These are phyloP conservation scores for Volvox carteri DNA, from an alignment of 163 green algal species.

Conservation along the genomic window DNA sequence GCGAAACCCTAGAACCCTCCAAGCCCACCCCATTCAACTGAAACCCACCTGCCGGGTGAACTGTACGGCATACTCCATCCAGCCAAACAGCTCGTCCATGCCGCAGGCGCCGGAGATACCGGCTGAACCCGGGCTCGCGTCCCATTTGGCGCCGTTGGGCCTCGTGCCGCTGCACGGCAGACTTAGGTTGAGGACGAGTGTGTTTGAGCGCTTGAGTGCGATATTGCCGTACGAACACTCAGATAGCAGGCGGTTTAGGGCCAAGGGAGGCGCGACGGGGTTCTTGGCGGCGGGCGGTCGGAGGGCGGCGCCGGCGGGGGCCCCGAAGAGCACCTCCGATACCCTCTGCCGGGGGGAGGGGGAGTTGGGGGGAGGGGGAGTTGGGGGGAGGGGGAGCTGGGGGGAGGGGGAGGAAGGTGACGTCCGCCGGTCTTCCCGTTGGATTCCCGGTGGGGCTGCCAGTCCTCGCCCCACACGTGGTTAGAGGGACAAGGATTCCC, in stretches of 20 bases:
- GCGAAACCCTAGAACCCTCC: too few relatives aligned
- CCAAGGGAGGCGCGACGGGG: neutral
- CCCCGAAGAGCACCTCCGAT: neutral
- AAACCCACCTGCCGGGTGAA: neutral
- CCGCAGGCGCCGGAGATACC: neutral
- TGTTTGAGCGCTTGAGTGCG: neutral
- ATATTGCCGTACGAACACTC: slow-evolving; percentile 24
- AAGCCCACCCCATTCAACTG: too few relatives aligned
- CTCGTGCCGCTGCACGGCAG: slow-evolving; percentile 26
- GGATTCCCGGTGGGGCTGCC: too few relatives aligned
- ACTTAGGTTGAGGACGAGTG: neutral
- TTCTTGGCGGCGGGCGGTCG: neutral
- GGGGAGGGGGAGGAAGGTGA: neutral
- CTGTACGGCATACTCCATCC: slow-evolving; percentile 13
- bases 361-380: neutral
- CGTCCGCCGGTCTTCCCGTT: too few relatives aligned
- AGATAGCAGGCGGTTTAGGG: neutral
- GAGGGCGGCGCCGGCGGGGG: neutral
- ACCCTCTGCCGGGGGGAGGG: neutral
- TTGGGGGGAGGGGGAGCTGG: neutral
- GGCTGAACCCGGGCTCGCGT: neutral
- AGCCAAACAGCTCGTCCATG: slow-evolving; percentile 26
- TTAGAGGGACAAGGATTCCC: too few relatives aligned
- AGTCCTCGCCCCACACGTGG: too few relatives aligned
- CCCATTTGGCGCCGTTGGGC: slow-evolving; percentile 18